A percentile compares a stretch with the other conserved stretches of the same genome.
phyloP scores from a whole-genome alignment of 2,329 filamentous ascomycete species.

The Akanthomyces uredinophilus region DNA sequence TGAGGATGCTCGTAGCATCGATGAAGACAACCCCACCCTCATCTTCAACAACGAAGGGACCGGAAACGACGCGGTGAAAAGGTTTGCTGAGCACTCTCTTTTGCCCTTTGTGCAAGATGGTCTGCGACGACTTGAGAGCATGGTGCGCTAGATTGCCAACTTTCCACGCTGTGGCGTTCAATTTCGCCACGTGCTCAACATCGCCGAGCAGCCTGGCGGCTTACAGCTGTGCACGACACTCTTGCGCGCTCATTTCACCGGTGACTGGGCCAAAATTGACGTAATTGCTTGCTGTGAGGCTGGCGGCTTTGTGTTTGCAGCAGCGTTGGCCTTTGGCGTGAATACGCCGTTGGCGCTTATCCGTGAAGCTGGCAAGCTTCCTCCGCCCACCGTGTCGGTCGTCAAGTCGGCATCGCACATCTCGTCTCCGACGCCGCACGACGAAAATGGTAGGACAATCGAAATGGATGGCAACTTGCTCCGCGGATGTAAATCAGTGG shows the following conservation, averaged over 20 bases:
- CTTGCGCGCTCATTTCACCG: conserved; percentile 39
- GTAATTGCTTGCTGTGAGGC: conserved; percentile 49
- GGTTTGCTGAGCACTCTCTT: background rate
- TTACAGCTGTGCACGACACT: conserved; percentile 47
- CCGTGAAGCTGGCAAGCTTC: conserved; percentile 54
- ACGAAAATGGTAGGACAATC: conserved; percentile 25
- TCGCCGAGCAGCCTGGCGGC: conserved; percentile 46
- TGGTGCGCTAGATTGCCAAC: conserved; percentile 44
- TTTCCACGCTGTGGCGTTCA: conserved; percentile 47
- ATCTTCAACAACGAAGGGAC: conserved; percentile 45
- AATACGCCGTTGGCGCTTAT: conserved; percentile 43
- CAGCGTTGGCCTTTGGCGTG: conserved; percentile 40
- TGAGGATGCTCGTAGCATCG: background rate
- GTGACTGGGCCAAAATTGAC: conserved; percentile 42
- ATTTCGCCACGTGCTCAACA: conserved; percentile 55
- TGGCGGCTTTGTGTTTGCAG: conserved; percentile 52
- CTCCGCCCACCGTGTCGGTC: conserved; percentile 48
- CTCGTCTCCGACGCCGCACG: conserved; percentile 35
- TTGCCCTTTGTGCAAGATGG: conserved; percentile 28
- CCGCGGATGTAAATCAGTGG: conserved; percentile 34
- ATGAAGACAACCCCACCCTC: background rate
- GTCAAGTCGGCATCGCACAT: conserved; percentile 47
- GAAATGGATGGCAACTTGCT: conserved; percentile 46
- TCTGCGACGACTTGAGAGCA: conserved; percentile 40
- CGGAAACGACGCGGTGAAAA: conserved; percentile 33